A percentile compares a stretch with the other conserved stretches of the same genome.
Conservation (phyloP, 306 rosid species). For the Trifolium dubium region DNA sequence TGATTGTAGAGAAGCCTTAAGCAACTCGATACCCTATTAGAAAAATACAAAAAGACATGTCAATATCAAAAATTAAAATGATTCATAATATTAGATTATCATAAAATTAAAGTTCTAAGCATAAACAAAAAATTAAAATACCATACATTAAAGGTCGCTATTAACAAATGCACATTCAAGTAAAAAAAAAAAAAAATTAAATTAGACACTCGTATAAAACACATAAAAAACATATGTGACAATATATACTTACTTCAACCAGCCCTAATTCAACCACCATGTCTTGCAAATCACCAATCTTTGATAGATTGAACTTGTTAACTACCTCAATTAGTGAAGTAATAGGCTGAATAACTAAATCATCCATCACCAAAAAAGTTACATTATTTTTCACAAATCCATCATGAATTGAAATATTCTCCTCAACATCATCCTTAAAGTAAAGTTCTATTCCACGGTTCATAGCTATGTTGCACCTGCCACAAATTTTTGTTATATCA, state of each 20-base stretch:
- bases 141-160: too few relatives aligned
- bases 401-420: too few relatives aligned
- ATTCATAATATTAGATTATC: too few relatives aligned
- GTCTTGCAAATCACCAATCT: conserved; percentile 35
- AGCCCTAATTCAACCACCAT: conserved; percentile 38
- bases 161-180: too few relatives aligned
- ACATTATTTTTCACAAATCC: conserved; percentile 46
- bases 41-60: background rate
- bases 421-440: background rate
- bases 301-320: conserved; percentile 35
- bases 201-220: background rate
- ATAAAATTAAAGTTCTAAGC: background rate
- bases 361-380: conserved; percentile 52
- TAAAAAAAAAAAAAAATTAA: background rate
- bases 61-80: background rate
- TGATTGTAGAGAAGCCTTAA: conserved; percentile 29
- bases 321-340: conserved; percentile 32
- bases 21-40: conserved; percentile 9
- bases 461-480: background rate
- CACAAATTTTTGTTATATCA: background rate
- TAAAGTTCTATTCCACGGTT: background rate
- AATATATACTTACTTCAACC: conserved; percentile 28
- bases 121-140: background rate
- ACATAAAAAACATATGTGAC: background rate
- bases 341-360: conserved; percentile 40